A percentile compares a stretch with the other conserved stretches of the same genome.
phyloP scores from a whole-genome alignment of 768 basidiomycete species.

The Pleurotus tuoliensis region DNA sequence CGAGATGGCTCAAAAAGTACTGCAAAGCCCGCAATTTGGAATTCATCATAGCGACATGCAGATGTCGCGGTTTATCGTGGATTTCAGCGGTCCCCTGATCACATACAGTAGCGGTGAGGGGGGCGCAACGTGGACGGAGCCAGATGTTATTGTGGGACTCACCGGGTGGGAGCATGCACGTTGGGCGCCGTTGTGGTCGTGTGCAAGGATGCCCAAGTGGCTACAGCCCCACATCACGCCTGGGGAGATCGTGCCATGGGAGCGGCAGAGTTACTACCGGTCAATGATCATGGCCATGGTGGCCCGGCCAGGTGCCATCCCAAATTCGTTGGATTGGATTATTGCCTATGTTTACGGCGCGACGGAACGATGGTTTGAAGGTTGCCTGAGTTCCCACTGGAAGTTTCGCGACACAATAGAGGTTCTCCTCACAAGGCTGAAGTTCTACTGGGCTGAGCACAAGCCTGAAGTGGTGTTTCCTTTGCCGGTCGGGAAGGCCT shows the following conservation, averaged over 20 bases:
- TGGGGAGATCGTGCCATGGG: slow-evolving; percentile 19
- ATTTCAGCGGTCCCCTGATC: slow-evolving; percentile 1
- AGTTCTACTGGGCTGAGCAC: slow-evolving; percentile 18
- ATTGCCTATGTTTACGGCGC: slow-evolving; percentile 22
- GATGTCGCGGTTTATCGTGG: slow-evolving; percentile 25
- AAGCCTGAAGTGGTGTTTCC: slow-evolving; percentile 21
- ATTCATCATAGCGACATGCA: slow-evolving; percentile 25
- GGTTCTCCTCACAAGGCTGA: slow-evolving; percentile 18
- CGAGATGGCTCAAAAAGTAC: slow-evolving; percentile 17
- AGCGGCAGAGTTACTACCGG: slow-evolving; percentile 19
- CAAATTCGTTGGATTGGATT: slow-evolving; percentile 18
- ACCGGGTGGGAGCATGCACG: slow-evolving; percentile 28
- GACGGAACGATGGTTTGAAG: slow-evolving; percentile 29
- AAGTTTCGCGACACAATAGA: slow-evolving; percentile 18
- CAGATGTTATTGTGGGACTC: slow-evolving; percentile 11
- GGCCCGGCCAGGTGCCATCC: slow-evolving; percentile 12
- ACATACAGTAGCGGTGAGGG: background rate
- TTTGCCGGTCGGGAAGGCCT: slow-evolving; percentile 8
- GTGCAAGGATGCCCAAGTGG: slow-evolving; percentile 26
- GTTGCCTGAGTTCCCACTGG: slow-evolving; percentile 22
- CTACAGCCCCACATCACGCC: slow-evolving; percentile 15
- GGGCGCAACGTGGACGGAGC: slow-evolving; percentile 9
- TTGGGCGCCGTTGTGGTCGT: slow-evolving; percentile 27
- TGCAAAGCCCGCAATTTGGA: slow-evolving; percentile 21
- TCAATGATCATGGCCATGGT: slow-evolving; percentile 17